Conservation (phyloP, 495 filamentous ascomycete genomes). For the Opeltia flavorubescens region DNA sequence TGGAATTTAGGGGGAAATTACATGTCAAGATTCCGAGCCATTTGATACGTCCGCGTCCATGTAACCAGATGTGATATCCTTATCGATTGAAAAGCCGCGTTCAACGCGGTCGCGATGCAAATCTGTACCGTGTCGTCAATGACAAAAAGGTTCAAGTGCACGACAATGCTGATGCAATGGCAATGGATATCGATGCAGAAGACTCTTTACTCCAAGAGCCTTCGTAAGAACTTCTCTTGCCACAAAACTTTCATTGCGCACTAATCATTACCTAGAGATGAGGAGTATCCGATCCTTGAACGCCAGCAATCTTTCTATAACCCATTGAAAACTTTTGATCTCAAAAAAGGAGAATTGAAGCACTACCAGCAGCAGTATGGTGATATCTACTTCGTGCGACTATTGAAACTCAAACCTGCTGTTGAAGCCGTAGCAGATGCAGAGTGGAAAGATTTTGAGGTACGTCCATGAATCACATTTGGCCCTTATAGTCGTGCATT, state of each 20-base stretch:
- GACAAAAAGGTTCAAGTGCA: too few species aligned
- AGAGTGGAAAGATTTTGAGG: constrained; percentile 61
- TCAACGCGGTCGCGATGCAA: too few species aligned
- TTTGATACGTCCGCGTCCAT: too few species aligned
- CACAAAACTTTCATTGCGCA: not conserved
- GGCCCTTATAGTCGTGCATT: too few species aligned
- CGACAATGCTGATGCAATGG: too few species aligned
- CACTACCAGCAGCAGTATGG: constrained; percentile 92
- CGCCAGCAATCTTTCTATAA: constrained; percentile 54
- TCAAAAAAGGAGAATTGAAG: constrained; percentile 52
- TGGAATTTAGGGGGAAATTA: too few species aligned
- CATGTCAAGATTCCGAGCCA: too few species aligned
- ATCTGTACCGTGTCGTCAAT: too few species aligned
- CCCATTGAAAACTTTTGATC: constrained; percentile 54
- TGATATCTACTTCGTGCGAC: constrained; percentile 90
- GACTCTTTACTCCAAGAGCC: not conserved
- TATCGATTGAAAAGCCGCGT: not conserved
- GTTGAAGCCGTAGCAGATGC: constrained; percentile 59
- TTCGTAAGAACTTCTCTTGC: not conserved
- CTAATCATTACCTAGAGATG: constrained; percentile 20
- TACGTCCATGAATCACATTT: constrained; percentile 18
- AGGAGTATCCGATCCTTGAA: constrained; percentile 27
- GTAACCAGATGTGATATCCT: too few species aligned
- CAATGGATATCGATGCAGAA: not conserved
- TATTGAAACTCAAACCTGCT: constrained; percentile 72